A percentile compares a stretch with the other conserved stretches of the same genome.
These are phyloP conservation scores for Lichina pygmaea DNA, from an alignment of 495 filamentous ascomycete genomes.

Conservation along the genomic window DNA sequence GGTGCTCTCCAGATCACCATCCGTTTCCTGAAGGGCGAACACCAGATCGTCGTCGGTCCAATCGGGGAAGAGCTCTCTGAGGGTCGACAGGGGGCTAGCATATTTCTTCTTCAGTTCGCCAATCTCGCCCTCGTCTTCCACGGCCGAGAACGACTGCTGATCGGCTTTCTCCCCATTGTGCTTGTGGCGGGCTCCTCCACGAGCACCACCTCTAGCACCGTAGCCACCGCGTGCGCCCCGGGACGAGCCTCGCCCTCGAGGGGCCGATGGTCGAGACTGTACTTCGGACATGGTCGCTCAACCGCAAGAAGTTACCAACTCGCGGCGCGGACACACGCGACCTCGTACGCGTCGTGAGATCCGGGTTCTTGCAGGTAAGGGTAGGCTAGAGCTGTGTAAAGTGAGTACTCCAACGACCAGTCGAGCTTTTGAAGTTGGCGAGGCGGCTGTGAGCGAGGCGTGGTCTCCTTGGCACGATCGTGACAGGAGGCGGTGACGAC, in stretches of 20 bases:
- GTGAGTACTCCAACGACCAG: too few species aligned
- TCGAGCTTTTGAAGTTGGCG: too few species aligned
- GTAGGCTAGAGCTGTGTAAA: background rate
- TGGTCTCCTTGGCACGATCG: too few species aligned
- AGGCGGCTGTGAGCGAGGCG: too few species aligned
- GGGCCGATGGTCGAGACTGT: constrained; percentile 47
- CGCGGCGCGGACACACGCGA: constrained; percentile 13
- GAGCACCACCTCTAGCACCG: constrained; percentile 37
- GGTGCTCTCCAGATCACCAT: constrained; percentile 61
- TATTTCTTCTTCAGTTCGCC: constrained; percentile 79
- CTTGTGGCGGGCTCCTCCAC: constrained; percentile 23
- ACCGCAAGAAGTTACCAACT: background rate
- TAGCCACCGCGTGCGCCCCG: constrained; percentile 67
- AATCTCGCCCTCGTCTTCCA: constrained; percentile 74
- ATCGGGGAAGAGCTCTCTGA: constrained; percentile 77
- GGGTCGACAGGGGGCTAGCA: constrained; percentile 35
- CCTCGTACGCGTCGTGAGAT: background rate
- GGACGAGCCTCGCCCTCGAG: constrained; percentile 55
- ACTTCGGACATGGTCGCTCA: constrained; percentile 61
- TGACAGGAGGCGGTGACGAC: too few species aligned
- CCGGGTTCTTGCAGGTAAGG: background rate
- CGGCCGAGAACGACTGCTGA: constrained; percentile 20
- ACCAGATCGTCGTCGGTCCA: constrained; percentile 85
- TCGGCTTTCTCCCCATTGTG: constrained; percentile 38
- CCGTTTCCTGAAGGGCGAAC: constrained; percentile 71